These are phyloP conservation scores for Talaromyces borbonicus DNA, from an alignment of 495 filamentous ascomycete genomes.

Conservation along the genomic window DNA sequence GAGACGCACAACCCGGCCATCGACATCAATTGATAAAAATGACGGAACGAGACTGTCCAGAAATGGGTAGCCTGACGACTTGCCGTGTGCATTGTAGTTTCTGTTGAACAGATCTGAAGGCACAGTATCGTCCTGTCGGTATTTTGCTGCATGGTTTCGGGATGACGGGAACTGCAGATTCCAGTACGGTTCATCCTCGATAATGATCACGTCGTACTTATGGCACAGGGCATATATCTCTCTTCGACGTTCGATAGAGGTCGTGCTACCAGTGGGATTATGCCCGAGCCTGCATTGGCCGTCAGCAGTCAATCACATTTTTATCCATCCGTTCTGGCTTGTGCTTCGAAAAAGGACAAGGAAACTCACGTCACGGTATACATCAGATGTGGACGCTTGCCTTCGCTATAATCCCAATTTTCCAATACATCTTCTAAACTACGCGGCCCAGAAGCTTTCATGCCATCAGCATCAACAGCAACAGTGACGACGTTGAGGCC, in stretches of 20 bases:
- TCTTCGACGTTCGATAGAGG: conserved; percentile 59
- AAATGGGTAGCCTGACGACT: conserved; percentile 64
- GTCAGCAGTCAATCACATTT: neutral
- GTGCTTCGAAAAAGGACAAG: neutral
- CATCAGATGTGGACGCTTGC: conserved; percentile 70
- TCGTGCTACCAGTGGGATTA: conserved; percentile 74
- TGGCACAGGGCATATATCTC: conserved; percentile 74
- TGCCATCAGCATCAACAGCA: conserved; percentile 67
- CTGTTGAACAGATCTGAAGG: conserved; percentile 12
- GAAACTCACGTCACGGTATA: conserved; percentile 77
- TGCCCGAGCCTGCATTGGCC: conserved; percentile 59
- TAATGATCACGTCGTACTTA: conserved; percentile 80
- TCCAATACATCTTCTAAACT: conserved; percentile 68
- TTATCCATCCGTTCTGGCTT: too few relatives aligned
- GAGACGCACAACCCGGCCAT: conserved; percentile 79
- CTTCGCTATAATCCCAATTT: conserved; percentile 67
- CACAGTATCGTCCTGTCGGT: conserved; percentile 17
- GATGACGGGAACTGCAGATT: conserved; percentile 81
- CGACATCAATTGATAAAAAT: conserved; percentile 63
- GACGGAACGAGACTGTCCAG: conserved; percentile 78
- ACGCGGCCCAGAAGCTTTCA: conserved; percentile 54
- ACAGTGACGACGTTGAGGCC: conserved; percentile 66
- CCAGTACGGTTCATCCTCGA: conserved; percentile 97
- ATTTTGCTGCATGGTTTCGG: conserved; percentile 23
- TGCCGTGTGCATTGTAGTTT: conserved; percentile 38